Conservation (phyloP, 2,329 filamentous ascomycete species). For the Neurospora sp. region DNA sequence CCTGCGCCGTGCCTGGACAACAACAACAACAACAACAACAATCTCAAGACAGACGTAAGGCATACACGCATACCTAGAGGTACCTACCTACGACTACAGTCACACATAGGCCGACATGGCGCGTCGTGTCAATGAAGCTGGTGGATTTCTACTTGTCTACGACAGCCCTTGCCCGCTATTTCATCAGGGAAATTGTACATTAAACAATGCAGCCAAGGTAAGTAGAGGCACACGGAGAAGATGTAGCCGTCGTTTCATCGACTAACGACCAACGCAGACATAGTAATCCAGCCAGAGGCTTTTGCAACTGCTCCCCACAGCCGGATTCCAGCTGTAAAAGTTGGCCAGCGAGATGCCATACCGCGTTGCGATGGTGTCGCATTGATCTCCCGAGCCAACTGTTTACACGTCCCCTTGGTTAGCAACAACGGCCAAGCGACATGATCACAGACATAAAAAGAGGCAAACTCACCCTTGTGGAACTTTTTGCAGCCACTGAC, state of each 20-base stretch:
- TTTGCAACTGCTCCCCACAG: neutral
- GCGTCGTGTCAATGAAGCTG: neutral
- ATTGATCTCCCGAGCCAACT: no score
- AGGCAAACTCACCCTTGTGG: no score
- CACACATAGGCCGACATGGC: neutral
- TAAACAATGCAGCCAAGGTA: neutral
- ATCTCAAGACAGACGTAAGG: no score
- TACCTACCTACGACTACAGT: no score
- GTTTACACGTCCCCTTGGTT: no score
- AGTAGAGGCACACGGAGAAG: neutral
- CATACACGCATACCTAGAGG: no score
- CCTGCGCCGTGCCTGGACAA: neutral
- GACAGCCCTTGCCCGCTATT: neutral
- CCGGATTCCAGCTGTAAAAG: no score
- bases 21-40: neutral
- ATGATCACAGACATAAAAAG: no score
- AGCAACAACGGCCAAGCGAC: no score
- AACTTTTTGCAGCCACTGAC: no score
- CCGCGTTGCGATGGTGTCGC: no score
- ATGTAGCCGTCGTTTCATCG: neutral
- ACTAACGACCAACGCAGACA: conserved; percentile 6
- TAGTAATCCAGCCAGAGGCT: conserved; percentile 9
- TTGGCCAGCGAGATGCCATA: no score
- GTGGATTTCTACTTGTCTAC: neutral
- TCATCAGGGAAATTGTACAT: neutral